These are phyloP conservation scores for Aspergillus ustus DNA, from an alignment of 2,329 filamentous ascomycete genomes.

Conservation along the genomic window DNA sequence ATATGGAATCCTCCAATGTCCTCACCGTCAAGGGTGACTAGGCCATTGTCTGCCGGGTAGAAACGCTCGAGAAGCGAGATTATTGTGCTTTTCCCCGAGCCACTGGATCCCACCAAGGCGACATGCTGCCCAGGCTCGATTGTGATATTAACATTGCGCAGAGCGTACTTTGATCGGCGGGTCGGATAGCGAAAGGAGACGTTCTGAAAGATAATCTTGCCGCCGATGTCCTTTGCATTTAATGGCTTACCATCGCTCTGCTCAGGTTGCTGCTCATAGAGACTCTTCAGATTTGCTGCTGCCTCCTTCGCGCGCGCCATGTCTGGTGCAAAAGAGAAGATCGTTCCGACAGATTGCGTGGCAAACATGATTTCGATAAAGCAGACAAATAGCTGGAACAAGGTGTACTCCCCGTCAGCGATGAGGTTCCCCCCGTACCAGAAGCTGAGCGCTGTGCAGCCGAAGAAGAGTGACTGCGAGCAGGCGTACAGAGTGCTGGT, in stretches of 20 bases:
- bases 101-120: conserved; percentile 90
- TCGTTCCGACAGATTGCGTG: conserved; percentile 85
- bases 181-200: conserved; percentile 96
- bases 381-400: conserved; percentile 91
- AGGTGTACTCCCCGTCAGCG: conserved; percentile 68
- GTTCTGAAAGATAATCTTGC: conserved; percentile 83
- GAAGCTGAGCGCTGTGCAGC: conserved; percentile 85
- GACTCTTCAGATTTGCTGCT: conserved; percentile 47
- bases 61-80: conserved; percentile 92
- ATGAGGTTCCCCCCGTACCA: conserved; percentile 88
- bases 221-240: too few species aligned
- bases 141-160: conserved; percentile 73
- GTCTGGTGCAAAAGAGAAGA: conserved; percentile 88
- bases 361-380: conserved; percentile 89
- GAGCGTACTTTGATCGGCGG: conserved; percentile 83
- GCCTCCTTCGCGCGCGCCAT: conserved; percentile 92
- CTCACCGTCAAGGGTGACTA: conserved; percentile 78
- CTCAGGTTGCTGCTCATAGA: too few species aligned
- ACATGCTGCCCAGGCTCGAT: conserved; percentile 54
- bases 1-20: conserved; percentile 82
- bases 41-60: conserved; percentile 84
- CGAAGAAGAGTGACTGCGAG: conserved; percentile 81
- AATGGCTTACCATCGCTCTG: too few species aligned
- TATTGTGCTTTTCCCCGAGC: conserved; percentile 92
- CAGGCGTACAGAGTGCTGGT: conserved; percentile 81